These are phyloP conservation scores for Verticillium nubilum DNA, from an alignment of 2,329 filamentous ascomycete genomes.

Conservation along the genomic window DNA sequence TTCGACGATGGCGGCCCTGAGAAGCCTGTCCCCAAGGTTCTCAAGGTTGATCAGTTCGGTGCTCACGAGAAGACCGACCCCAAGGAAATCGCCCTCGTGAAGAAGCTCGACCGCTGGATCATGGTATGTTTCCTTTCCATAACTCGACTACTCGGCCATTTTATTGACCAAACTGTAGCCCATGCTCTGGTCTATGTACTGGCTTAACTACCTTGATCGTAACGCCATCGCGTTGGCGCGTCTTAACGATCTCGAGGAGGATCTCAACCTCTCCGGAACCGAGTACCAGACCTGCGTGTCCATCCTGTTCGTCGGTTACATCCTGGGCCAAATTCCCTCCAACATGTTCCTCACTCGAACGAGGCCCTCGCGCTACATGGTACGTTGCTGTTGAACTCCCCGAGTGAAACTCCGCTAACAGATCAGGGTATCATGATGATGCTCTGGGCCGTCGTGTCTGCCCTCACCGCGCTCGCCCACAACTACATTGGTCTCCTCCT, in stretches of 20 bases:
- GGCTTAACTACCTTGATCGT: conserved; percentile 12
- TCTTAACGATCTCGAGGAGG: conserved; percentile 16
- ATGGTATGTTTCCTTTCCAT: conserved; percentile 18
- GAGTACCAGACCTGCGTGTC: conserved; percentile 29
- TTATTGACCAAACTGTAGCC: conserved; percentile 5
- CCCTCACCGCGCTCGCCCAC: conserved; percentile 26
- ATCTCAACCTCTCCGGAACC: conserved; percentile 13
- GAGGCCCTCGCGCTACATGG: conserved; percentile 13
- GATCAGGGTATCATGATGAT: conserved; percentile 12
- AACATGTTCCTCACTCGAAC: conserved; percentile 14
- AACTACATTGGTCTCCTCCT: conserved; percentile 25
- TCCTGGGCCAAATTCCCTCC: conserved; percentile 13
- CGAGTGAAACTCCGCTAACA: background rate
- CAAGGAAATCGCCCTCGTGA: conserved; percentile 32
- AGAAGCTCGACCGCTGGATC: conserved; percentile 32
- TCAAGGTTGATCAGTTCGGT: conserved; percentile 28
- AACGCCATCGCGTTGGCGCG: conserved; percentile 14
- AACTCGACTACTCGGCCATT: background rate
- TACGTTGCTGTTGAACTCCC: background rate
- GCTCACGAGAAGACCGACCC: conserved; percentile 34
- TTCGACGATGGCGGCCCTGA: conserved; percentile 11
- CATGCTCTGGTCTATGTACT: conserved; percentile 14
- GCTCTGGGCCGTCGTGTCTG: conserved; percentile 12
- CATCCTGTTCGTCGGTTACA: conserved; percentile 25
- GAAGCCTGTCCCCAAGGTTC: conserved; percentile 13